Evolutionary conservation across 202 grass and related monocot species (phyloP).

Genomic region (Digitaria exilis): DNA sequence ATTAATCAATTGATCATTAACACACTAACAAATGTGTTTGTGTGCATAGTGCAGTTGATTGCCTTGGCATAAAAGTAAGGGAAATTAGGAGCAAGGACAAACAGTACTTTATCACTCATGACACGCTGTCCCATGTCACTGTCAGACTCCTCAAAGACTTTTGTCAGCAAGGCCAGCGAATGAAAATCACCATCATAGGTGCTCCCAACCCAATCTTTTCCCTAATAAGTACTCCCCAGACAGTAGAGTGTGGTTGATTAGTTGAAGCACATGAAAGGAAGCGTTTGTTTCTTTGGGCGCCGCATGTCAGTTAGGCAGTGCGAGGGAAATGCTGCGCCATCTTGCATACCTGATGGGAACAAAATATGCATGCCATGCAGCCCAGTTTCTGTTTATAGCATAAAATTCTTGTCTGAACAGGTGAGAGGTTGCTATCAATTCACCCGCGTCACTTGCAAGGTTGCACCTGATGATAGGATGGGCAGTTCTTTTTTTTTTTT

Average conservation of each 20-base stretch:
- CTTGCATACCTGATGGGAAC: not conserved
- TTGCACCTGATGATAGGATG: not conserved
- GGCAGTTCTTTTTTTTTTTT: not conserved
- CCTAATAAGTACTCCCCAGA: not conserved
- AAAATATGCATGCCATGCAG: not conserved
- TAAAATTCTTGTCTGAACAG: not conserved
- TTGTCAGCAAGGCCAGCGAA: not conserved
- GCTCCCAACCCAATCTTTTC: not conserved
- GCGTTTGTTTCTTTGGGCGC: not conserved
- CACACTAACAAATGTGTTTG: constrained; percentile 14
- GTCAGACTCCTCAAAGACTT: not conserved
- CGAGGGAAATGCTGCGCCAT: constrained; percentile 5
- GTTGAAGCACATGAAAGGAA: constrained; percentile 37
- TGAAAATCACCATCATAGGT: not conserved
- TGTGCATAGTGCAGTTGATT: not conserved
- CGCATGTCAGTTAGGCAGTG: not conserved
- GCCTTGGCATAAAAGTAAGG: not conserved
- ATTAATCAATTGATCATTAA: constrained; percentile 7
- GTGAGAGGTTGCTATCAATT: not conserved
- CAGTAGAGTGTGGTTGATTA: not conserved
- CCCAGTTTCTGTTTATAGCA: not conserved
- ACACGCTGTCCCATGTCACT: constrained; percentile 29
- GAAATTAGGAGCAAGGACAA: not conserved
- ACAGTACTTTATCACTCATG: not conserved
- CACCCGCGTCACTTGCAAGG: not conserved